phyloP scores from a whole-genome alignment of 768 basidiomycete genomes.

The Asterophora parasitica region DNA sequence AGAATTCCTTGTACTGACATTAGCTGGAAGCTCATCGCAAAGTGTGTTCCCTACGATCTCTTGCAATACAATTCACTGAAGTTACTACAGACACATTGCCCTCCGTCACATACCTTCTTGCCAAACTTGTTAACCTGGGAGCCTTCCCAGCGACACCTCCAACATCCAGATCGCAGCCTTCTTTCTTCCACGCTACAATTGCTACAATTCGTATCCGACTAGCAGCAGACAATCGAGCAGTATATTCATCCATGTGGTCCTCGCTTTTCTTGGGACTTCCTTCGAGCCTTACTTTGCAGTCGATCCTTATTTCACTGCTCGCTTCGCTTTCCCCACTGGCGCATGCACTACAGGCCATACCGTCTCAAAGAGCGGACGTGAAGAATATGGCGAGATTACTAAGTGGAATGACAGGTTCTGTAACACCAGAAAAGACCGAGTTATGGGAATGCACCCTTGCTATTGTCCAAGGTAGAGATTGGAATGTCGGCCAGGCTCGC shows the following conservation, averaged over 20 bases:
- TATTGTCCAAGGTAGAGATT: slow-evolving; percentile 51
- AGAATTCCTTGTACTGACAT: slow-evolving; percentile 45
- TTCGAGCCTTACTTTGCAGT: slow-evolving; percentile 49
- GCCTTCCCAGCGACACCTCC: slow-evolving; percentile 53
- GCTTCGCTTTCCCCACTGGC: slow-evolving; percentile 36
- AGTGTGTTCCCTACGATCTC: slow-evolving; percentile 32
- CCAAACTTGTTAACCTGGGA: slow-evolving; percentile 65
- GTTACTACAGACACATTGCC: slow-evolving; percentile 30
- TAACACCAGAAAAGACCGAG: slow-evolving; percentile 38
- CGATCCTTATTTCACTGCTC: slow-evolving; percentile 57
- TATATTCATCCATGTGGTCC: slow-evolving; percentile 50
- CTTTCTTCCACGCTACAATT: slow-evolving; percentile 58
- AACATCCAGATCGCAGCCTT: slow-evolving; percentile 54
- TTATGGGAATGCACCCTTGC: slow-evolving; percentile 47
- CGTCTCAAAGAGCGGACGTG: slow-evolving; percentile 35
- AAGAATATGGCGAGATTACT: slow-evolving; percentile 56
- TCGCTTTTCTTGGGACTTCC: slow-evolving; percentile 41
- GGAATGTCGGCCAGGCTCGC: slow-evolving; percentile 54
- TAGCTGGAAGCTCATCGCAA: slow-evolving; percentile 32
- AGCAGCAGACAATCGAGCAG: slow-evolving; percentile 14
- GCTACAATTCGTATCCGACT: slow-evolving; percentile 44
- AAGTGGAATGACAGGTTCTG: slow-evolving; percentile 45
- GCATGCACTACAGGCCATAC: slow-evolving; percentile 23
- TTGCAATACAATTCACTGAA: slow-evolving; percentile 6
- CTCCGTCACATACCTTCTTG: slow-evolving; percentile 50